Evolutionary conservation across 2,329 filamentous ascomycete genomes (phyloP).

Genomic region (Pseudogymnoascus sp.): DNA sequence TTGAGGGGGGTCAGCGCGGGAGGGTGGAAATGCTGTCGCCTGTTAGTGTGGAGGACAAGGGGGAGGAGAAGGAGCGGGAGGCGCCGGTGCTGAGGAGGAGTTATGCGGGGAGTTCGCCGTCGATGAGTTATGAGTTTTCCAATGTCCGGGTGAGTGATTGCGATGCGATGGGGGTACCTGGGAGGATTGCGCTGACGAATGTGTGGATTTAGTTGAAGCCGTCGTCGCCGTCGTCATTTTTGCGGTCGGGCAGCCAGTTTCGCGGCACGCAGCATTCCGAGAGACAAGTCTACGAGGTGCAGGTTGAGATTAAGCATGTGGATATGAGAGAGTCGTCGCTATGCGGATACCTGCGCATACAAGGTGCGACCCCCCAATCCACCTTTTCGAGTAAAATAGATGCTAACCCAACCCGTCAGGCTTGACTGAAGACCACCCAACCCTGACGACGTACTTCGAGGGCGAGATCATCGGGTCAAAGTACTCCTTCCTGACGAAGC

Average conservation of each 20-base stretch:
- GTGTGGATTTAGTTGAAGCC: slow-evolving; percentile 41
- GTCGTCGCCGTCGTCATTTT: slow-evolving; percentile 73
- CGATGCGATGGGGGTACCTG: not conserved
- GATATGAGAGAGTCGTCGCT: slow-evolving; percentile 90
- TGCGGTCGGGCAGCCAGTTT: slow-evolving; percentile 83
- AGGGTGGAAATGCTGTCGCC: slow-evolving; percentile 25
- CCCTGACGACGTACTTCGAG: slow-evolving; percentile 96
- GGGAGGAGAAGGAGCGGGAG: slow-evolving; percentile 28
- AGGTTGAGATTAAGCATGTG: slow-evolving; percentile 94
- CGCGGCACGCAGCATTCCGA: slow-evolving; percentile 89
- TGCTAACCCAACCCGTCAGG: slow-evolving; percentile 43
- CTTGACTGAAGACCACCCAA: slow-evolving; percentile 89
- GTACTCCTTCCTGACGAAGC: slow-evolving; percentile 86
- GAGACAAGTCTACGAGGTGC: slow-evolving; percentile 85
- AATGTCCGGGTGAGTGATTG: slow-evolving; percentile 42
- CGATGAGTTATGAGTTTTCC: slow-evolving; percentile 46
- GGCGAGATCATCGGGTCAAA: slow-evolving; percentile 95
- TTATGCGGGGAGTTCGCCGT: slow-evolving; percentile 33
- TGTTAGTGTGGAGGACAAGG: slow-evolving; percentile 32
- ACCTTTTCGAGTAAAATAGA: slow-evolving; percentile 7
- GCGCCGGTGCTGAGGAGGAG: slow-evolving; percentile 23
- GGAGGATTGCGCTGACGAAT: not conserved
- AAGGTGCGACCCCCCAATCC: slow-evolving; percentile 53
- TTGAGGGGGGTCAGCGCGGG: slow-evolving; percentile 26
- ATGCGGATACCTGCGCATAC: slow-evolving; percentile 89